phyloP scores from a whole-genome alignment of 129 eudicot species.

The Flaveria bidentis region DNA sequence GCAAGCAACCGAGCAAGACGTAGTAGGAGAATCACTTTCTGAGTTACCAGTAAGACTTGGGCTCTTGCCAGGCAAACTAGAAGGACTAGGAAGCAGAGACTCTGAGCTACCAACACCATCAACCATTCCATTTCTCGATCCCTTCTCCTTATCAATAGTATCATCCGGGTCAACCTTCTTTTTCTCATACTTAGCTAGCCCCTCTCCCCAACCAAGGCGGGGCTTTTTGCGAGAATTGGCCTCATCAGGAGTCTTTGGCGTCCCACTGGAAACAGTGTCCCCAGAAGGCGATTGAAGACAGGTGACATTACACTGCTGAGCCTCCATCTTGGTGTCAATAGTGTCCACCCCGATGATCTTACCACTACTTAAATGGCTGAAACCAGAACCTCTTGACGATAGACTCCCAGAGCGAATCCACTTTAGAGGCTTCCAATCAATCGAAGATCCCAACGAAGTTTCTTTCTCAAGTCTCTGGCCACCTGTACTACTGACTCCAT shows the following conservation, averaged over 20 bases:
- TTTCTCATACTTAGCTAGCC: conserved; percentile 94
- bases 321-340: conserved; percentile 46
- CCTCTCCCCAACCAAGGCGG: conserved; percentile 99
- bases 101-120: conserved; percentile 38
- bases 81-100: conserved; percentile 36
- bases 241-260: conserved; percentile 61
- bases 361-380: conserved; percentile 69
- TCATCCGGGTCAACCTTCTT: conserved; percentile 82
- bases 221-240: conserved; percentile 71
- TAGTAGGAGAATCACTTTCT: conserved; percentile 79
- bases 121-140: conserved; percentile 28
- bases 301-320: conserved; percentile 30
- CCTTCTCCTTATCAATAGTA: conserved; percentile 43
- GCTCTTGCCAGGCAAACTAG: conserved; percentile 50
- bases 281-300: conserved; percentile 59
- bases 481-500: conserved; percentile 37
- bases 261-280: conserved; percentile 46
- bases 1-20: conserved; percentile 86
- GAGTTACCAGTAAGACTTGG: conserved; percentile 51
- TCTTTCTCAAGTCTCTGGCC: conserved; percentile 58
- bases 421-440: conserved; percentile 84
- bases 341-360: conserved; percentile 65
- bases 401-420: conserved; percentile 87
- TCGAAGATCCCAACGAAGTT: conserved; percentile 45
- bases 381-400: conserved; percentile 75